Evolutionary conservation across 106 monocot genomes (phyloP).

Genomic region (Acorus calamus): DNA sequence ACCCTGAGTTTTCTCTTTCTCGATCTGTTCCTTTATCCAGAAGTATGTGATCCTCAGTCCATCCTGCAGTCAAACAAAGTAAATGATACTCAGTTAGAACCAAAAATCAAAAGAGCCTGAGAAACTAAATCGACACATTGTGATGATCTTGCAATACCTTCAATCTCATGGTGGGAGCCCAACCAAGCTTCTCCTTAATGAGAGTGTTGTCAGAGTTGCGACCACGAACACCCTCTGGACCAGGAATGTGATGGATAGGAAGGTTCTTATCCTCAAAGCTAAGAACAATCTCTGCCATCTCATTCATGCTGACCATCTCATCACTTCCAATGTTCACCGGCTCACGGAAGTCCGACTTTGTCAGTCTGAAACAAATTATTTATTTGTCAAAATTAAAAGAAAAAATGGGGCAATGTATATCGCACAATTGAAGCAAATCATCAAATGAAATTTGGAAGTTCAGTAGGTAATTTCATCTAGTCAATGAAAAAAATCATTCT

Average conservation of each 20-base stretch:
- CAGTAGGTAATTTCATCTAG: too few relatives aligned
- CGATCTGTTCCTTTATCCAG: conserved; percentile 93
- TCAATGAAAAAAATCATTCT: too few relatives aligned
- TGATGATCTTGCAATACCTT: conserved; percentile 30
- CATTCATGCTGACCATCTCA: conserved; percentile 98
- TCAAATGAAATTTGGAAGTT: too few relatives aligned
- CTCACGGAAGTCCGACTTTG: conserved; percentile 81
- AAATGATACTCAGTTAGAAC: not conserved
- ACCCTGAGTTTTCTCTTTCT: conserved; percentile 68
- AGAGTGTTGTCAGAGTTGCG: conserved; percentile 91
- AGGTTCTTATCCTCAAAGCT: conserved; percentile 81
- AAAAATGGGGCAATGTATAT: too few relatives aligned
- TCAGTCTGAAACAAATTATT: conserved; percentile 30
- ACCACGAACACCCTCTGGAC: conserved; percentile 93
- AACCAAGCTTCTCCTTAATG: conserved; percentile 88
- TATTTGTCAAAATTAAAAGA: too few relatives aligned
- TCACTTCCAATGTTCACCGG: conserved; percentile 92
- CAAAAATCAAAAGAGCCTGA: not conserved
- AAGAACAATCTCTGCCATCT: conserved; percentile 82
- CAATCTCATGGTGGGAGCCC: conserved; percentile 89
- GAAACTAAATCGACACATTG: not conserved
- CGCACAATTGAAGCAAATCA: too few relatives aligned
- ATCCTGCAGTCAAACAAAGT: conserved; percentile 37
- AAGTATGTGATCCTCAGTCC: conserved; percentile 89
- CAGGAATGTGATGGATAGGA: conserved; percentile 95